These are phyloP conservation scores for Aspergillus pseudoglaucus DNA, from an alignment of 2,329 filamentous ascomycete genomes.

Conservation along the genomic window DNA sequence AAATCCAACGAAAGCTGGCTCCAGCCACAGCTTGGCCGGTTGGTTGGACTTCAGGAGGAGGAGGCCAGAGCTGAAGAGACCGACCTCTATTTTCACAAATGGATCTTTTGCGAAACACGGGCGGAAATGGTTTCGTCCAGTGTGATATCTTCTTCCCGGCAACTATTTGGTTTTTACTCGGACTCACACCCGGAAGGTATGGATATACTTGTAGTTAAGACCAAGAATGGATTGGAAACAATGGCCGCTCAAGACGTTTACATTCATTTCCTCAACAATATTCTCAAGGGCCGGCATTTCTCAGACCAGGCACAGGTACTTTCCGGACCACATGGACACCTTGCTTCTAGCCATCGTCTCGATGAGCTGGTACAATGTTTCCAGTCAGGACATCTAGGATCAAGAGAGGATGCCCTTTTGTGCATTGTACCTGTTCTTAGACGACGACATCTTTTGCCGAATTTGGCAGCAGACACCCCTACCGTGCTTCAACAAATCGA, in stretches of 20 bases:
- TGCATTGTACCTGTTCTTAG: constrained; percentile 25
- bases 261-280: constrained; percentile 20
- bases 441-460: constrained; percentile 12
- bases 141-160: constrained; percentile 10
- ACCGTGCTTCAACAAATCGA: constrained; percentile 9
- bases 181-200: constrained; percentile 3
- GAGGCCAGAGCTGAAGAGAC: constrained; percentile 17
- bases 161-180: constrained; percentile 16
- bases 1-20: constrained; percentile 14
- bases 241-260: constrained; percentile 32
- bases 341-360: constrained; percentile 15
- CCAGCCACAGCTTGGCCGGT: constrained; percentile 10
- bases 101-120: constrained; percentile 23
- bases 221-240: constrained; percentile 14
- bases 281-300: constrained; percentile 4
- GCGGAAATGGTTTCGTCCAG: constrained; percentile 13
- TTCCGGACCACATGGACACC: constrained; percentile 6
- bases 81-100: constrained; percentile 24
- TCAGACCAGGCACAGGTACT: constrained; percentile 13
- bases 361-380: constrained; percentile 21
- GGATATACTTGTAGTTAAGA: constrained; percentile 18
- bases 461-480: constrained; percentile 13
- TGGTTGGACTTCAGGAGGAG: constrained; percentile 15
- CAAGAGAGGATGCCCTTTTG: constrained; percentile 25
- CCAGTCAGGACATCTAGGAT: constrained; percentile 15